Evolutionary conservation across 2,329 filamentous ascomycete genomes (phyloP), one percentile per base, ranked within the genome.

Genomic region (Phaeosphaeria sp.): DNA sequence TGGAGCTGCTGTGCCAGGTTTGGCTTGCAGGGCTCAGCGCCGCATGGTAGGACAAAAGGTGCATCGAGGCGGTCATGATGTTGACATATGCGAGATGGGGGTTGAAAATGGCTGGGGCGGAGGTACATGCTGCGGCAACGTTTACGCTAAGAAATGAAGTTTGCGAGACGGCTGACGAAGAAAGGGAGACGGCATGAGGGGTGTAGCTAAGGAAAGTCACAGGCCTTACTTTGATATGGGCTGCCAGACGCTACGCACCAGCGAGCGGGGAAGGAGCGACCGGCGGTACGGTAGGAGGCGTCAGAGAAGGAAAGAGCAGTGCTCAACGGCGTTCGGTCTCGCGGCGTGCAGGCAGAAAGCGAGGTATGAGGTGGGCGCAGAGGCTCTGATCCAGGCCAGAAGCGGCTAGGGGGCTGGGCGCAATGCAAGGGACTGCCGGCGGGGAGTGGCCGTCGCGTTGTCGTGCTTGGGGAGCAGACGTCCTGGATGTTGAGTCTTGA

Each of bases 1-100:
- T 51, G 57, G 63, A 54, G 48, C 69, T 69, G 63, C 46, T 47
- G 67, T 65, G 76, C 74, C 57, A 67, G 60, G 65, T 63, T 71
- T 67, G 65, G 50, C 68, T 72, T 72, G 65, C 65, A 67, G 63
- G 62, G 65, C 59, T 51, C 57, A 62, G 61, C 66, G 63, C 59
- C 62, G 57, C 57, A 45, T 46, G 55, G 67, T 70, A 54, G 57
- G 55, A 73, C 69, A 68, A 55, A 56, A 54, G 66, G 61, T 46
- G 44, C 15, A 46, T 46, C 44, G 15, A 46, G 27, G 44, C 22
- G 7, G 22, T 13, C 22, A 9, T 46, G 21, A 24, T 46, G 15
- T 22, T 25, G 44, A 15, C 44, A 25, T 24, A 25, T 25, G 22
- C 44, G 44, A 24, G 22, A 25, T 25, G 25, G 6, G 22, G 44